Conservation (phyloP, 75 land plant species). For the Pinus taeda region DNA sequence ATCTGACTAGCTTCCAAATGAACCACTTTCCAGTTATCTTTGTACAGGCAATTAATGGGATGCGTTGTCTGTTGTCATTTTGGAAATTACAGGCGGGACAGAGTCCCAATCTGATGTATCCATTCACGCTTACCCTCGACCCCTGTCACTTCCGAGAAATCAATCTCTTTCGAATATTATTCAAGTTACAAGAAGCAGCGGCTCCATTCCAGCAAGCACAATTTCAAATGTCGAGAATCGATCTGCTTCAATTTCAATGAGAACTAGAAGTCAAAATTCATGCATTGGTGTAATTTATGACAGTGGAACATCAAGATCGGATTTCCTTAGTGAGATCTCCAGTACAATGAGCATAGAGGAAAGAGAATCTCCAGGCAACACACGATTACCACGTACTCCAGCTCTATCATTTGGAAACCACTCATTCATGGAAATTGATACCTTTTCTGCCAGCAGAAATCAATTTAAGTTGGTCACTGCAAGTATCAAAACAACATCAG, state of each 20-base stretch:
- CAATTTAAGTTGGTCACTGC: background rate
- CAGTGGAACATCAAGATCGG: background rate
- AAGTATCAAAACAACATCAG: background rate
- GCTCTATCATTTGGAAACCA: background rate
- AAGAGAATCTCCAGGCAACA: background rate
- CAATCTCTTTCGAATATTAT: constrained; percentile 4
- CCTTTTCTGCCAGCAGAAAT: background rate
- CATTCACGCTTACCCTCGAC: background rate
- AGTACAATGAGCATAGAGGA: background rate
- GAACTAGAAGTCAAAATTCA: background rate
- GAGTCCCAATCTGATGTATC: background rate
- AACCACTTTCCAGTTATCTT: background rate
- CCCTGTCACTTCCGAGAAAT: background rate
- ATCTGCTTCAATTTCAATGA: background rate
- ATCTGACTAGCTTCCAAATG: background rate
- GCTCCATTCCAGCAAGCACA: background rate
- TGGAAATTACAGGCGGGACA: background rate
- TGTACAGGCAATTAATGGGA: background rate
- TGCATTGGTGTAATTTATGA: background rate
- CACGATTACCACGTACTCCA: background rate
- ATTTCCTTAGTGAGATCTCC: background rate
- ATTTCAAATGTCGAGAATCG: background rate
- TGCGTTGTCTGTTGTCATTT: background rate
- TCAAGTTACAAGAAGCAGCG: background rate
- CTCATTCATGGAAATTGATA: background rate